Evolutionary conservation across 2,329 filamentous ascomycete species (phyloP), one percentile per base, ranked within the genome.

Genomic region (Aspergillus caelatus): DNA sequence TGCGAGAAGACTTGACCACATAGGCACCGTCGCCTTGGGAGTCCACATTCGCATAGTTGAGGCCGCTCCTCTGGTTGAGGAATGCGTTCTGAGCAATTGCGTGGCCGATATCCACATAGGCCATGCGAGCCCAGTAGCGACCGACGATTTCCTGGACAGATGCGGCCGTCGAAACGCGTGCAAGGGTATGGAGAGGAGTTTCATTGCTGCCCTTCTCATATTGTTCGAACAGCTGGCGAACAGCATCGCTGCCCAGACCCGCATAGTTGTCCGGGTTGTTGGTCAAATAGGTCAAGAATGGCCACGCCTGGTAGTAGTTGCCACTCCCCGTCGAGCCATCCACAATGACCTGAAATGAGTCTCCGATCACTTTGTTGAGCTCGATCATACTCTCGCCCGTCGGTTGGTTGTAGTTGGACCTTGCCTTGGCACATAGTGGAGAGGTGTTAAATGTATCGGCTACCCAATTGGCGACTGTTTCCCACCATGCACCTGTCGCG

Each of bases 101-200:
- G 16, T 62, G 46, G 19, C 50, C 62, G 10, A 65, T 65, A 36
- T 65, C 63, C 14, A 62, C 43, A 23, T 62, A 65, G 8, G 63
- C 63, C 63, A 65, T 65, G 46, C 55, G 60, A 21, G 60, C 63
- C 63, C 63, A 65, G 41, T 65, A 65, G 26, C 63, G 52, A 4
- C 63, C 63, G 36, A 65, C 52, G 3, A 65, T 48, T 28, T 59
- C 34, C 19, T 26, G 60, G 2, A 62, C 46, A 8, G 53, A 16
- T 12, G 36, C 48, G 2, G 30, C 23, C 12, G 43, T 50, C 16
- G 57, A 53, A 8, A 62, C 5, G 11, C 57, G 52, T 14, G 57
- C 57, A 8, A 62, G 57, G 3, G 63, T 62, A 41, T 65, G 63
- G n/a, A 65, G 53, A n/a, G 63, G 63, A 3, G 63, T 65, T 36